Evolutionary conservation across 768 basidiomycete genomes (phyloP).

Genomic region (Naganishia antarctica): DNA sequence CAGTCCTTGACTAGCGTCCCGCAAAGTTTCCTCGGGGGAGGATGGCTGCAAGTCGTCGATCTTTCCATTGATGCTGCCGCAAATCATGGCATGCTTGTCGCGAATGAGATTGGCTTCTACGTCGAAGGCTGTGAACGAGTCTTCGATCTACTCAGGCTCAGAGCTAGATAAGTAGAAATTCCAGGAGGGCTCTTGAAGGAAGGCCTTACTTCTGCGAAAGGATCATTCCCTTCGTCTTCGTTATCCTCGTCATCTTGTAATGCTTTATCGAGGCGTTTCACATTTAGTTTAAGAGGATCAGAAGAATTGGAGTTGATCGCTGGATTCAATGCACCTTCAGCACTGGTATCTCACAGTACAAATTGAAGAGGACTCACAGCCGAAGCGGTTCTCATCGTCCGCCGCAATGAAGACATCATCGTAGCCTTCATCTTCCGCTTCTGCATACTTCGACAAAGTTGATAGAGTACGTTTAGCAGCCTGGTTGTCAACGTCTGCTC

Average conservation of each 20-base stretch:
- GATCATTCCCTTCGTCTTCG: conserved; percentile 56
- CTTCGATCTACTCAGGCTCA: conserved; percentile 92
- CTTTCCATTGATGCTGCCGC: conserved; percentile 70
- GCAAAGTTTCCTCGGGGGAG: conserved; percentile 67
- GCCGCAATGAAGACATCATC: conserved; percentile 81
- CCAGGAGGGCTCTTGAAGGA: no score
- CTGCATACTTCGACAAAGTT: conserved; percentile 69
- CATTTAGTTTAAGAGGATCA: conserved; percentile 77
- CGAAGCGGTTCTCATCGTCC: conserved; percentile 12
- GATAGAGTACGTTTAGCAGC: conserved; percentile 10
- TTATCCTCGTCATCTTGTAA: conserved; percentile 88
- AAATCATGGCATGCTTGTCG: conserved; percentile 86
- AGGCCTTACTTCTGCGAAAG: conserved; percentile 77
- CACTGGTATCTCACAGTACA: background rate
- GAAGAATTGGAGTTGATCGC: conserved; percentile 24
- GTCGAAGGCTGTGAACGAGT: conserved; percentile 85
- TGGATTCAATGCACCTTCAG: conserved; percentile 6
- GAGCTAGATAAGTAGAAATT: no score
- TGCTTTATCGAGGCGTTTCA: conserved; percentile 78
- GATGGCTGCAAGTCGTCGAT: conserved; percentile 80
- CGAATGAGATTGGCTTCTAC: conserved; percentile 85
- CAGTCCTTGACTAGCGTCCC: conserved; percentile 79
- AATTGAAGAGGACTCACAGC: background rate
- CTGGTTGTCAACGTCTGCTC: conserved; percentile 13
- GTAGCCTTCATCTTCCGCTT: conserved; percentile 86